A percentile compares a stretch with the other conserved stretches of the same genome.
Evolutionary conservation across 495 filamentous ascomycete genomes (phyloP).

Genomic region (Penicillium verhagenii): DNA sequence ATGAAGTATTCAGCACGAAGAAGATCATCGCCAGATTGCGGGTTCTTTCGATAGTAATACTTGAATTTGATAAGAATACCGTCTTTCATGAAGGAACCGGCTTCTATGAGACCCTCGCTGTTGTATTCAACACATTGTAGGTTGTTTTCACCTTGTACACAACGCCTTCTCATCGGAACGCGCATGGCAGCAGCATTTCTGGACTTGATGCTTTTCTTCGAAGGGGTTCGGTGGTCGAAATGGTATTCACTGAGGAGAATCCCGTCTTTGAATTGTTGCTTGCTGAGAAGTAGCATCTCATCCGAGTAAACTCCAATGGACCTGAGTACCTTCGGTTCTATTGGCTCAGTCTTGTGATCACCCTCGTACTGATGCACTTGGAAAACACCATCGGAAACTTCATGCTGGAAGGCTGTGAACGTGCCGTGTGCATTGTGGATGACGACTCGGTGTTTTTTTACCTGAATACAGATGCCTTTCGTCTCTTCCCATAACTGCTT

Average conservation of each 20-base stretch:
- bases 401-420: conserved; percentile 48
- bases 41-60: conserved; percentile 57
- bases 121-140: conserved; percentile 55
- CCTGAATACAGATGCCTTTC: conserved; percentile 45
- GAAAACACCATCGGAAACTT: conserved; percentile 38
- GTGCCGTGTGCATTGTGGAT: conserved; percentile 47
- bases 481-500: conserved; percentile 46
- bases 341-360: conserved; percentile 43
- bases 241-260: conserved; percentile 49
- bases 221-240: conserved; percentile 46
- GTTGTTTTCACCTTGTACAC: conserved; percentile 46
- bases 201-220: conserved; percentile 33
- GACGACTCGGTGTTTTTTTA: conserved; percentile 45
- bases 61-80: conserved; percentile 56
- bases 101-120: conserved; percentile 51
- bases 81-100: conserved; percentile 55
- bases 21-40: conserved; percentile 54
- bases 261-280: conserved; percentile 49
- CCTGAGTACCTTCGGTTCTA: conserved; percentile 39
- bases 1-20: conserved; percentile 57
- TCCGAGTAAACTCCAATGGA: conserved; percentile 49
- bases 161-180: conserved; percentile 48
- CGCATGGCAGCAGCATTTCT: conserved; percentile 29
- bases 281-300: conserved; percentile 45
- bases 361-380: conserved; percentile 49